Conservation (phyloP, 805 yeast genomes). For the Wickerhamomyces canadensis region DNA sequence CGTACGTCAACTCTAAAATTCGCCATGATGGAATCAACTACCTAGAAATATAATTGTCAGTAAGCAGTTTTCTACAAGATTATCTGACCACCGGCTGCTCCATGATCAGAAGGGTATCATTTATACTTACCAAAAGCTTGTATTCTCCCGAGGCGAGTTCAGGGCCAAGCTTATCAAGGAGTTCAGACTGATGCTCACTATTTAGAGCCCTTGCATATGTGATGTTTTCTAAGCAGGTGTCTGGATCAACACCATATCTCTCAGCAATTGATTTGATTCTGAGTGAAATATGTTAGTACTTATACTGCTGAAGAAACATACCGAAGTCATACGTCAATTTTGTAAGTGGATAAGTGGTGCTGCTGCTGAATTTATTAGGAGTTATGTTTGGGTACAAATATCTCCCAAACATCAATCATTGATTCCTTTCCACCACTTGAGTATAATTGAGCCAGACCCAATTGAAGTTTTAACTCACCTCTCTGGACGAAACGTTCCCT, state of each 20-base stretch:
- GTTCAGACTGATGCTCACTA: conserved; percentile 74
- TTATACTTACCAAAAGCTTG: conserved; percentile 41
- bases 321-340: no score
- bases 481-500: conserved; percentile 78
- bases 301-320: background rate
- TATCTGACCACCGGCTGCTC: no score
- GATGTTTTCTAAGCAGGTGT: conserved; percentile 62
- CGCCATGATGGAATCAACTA: conserved; percentile 75
- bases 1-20: conserved; percentile 63
- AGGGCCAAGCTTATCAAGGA: conserved; percentile 59
- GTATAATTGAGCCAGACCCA: no score
- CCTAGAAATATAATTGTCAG: no score
- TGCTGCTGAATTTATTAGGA: no score
- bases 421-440: no score
- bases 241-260: conserved; percentile 63
- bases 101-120: no score
- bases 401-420: no score
- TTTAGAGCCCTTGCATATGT: conserved; percentile 73
- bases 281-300: background rate
- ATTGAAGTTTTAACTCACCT: conserved; percentile 31
- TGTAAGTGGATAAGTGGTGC: no score
- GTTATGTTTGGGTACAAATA: no score
- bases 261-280: conserved; percentile 59
- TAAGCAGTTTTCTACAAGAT: no score
- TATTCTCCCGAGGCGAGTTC: conserved; percentile 66